A percentile compares a stretch with the other conserved stretches of the same genome.
Conservation (phyloP, 1,139 yeast genomes). For the Suzukiozyma palmioleophila region DNA sequence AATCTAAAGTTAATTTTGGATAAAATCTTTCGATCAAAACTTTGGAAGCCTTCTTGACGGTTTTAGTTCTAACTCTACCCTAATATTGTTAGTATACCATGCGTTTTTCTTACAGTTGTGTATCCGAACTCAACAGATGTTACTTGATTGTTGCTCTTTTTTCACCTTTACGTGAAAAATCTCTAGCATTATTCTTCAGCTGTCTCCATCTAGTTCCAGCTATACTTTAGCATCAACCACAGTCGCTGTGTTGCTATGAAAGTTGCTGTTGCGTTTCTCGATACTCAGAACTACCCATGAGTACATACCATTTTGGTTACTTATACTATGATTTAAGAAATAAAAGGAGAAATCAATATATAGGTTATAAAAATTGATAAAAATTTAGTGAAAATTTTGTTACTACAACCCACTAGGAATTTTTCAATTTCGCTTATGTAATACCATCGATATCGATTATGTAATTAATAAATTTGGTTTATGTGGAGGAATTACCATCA, state of each 20-base stretch:
- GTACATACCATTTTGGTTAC: conserved; percentile 37
- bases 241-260: too few species aligned
- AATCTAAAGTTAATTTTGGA: conserved; percentile 99
- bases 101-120: neutral
- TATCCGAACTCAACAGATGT: neutral
- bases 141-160: neutral
- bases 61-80: conserved; percentile 99
- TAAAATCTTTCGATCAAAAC: conserved; percentile 99
- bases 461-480: neutral
- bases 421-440: neutral
- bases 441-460: neutral
- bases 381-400: conserved; percentile 1
- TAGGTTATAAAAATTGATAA: neutral
- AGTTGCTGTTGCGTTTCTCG: neutral
- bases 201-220: too few species aligned
- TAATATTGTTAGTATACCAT: conserved; percentile 32
- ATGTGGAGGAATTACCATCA: neutral
- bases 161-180: neutral
- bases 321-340: conserved; percentile 12
- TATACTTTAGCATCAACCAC: too few species aligned
- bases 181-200: too few species aligned
- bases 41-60: conserved; percentile 99
- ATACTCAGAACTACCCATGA: too few species aligned
- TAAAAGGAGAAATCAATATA: conserved; percentile 1
- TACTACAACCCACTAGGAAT: neutral